Conservation (phyloP, 2,329 filamentous ascomycete species). For the Colletotrichum zoysiae region DNA sequence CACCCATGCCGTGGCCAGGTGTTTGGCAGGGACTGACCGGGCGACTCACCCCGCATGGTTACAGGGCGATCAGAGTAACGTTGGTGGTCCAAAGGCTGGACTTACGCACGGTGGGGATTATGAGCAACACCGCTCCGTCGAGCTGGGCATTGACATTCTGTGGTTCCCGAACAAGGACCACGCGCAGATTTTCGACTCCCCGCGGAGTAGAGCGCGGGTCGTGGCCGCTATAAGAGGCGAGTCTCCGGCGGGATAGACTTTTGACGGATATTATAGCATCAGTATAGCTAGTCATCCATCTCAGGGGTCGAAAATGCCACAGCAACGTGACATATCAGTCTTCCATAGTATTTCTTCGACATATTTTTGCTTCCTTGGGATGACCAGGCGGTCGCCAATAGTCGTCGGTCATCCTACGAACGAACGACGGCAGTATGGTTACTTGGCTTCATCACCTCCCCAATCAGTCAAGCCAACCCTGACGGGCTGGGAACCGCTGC, state of each 20-base stretch:
- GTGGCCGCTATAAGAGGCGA: conserved; percentile 45
- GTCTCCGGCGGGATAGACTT: neutral
- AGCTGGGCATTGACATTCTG: conserved; percentile 65
- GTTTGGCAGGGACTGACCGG: conserved; percentile 55
- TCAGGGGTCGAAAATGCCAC: neutral
- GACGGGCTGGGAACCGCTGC: conserved; percentile 70
- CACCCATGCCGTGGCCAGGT: conserved; percentile 67
- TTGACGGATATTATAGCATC: neutral
- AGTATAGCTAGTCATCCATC: neutral
- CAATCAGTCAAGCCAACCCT: conserved; percentile 74
- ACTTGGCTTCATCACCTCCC: conserved; percentile 62
- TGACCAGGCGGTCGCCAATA: neutral
- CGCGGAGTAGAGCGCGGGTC: conserved; percentile 46
- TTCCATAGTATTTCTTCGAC: neutral
- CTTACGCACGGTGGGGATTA: conserved; percentile 1
- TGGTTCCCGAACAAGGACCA: conserved; percentile 74
- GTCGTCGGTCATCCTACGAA: conserved; percentile 6
- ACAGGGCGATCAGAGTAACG: conserved; percentile 42
- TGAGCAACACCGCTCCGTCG: conserved; percentile 14
- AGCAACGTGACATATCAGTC: neutral
- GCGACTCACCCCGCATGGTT: conserved; percentile 37
- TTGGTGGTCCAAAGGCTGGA: conserved; percentile 27
- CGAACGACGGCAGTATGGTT: neutral
- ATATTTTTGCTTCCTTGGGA: neutral
- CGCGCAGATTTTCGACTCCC: conserved; percentile 69